Evolutionary conservation across 495 filamentous ascomycete genomes (phyloP), one percentile per base, ranked within the genome.

Genomic region (Talaromyces adpressus): DNA sequence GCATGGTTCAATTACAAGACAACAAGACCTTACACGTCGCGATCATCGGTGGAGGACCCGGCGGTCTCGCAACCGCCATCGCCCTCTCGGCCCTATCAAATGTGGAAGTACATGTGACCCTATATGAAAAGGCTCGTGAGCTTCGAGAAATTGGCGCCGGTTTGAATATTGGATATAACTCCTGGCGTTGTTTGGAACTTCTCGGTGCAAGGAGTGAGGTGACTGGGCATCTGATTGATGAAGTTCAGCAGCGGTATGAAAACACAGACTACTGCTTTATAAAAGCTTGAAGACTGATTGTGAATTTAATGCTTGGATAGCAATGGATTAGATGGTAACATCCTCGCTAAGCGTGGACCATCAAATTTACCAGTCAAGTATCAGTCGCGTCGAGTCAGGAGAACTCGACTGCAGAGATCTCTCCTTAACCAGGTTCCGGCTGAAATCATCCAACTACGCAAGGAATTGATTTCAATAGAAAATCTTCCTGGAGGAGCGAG

Each of bases 121-220:
- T 84, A 7, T 85, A 82, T 53, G 82, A 85, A 59, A 76, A 82
- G 54, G 78, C 78, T 11, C 68, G 63, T 4, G 73, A 79, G 57
- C 67, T 83, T 14, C 67, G 77, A 23, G 81, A 83, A 62, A 74
- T 81, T 5, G 81, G 81, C 6, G 80, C 79, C 0, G 81, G 81
- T 0, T 78, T 84, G 57, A 78, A 71, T 58, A 76, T 81, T 22
- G 30, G 56, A 58, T 58, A 58, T 36, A 58, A 58, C 20, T 52
- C 71, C 4, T 82, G 79, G 79, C 79, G 75, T 47, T 72, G 79
- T 5, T 65, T 84, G 5, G 77, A 80, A 56, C 65, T 80, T 6
- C 72, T 82, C 3, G 81, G 79, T 1, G 76, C 77, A 6, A 73
- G 69, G 7, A 69, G 74, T 11, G 72, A 68, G 2, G 69, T 82